Conservation (phyloP, 352 stramenopile species). For the Albugo candida region DNA sequence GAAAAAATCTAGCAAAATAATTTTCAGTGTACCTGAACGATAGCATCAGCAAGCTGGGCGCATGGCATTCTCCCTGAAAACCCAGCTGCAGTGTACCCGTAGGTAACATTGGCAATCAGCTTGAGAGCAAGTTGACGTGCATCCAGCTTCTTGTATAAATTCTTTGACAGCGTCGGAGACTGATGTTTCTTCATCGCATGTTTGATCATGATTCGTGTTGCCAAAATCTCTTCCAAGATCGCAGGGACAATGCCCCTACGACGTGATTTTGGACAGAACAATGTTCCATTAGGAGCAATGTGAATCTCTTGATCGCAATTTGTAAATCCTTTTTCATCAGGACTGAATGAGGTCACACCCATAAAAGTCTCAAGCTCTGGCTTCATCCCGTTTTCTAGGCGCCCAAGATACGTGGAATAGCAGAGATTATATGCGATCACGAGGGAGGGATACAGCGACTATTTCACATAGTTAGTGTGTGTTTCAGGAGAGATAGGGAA, state of each 20-base stretch:
- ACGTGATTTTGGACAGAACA: slow-evolving; percentile 87
- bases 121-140: slow-evolving; percentile 90
- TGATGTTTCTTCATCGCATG: slow-evolving; percentile 78
- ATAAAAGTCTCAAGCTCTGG: slow-evolving; percentile 39
- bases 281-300: slow-evolving; percentile 85
- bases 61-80: slow-evolving; percentile 96
- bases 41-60: slow-evolving; percentile 92
- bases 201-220: slow-evolving; percentile 98
- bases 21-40: slow-evolving; percentile 78
- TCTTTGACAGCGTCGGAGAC: slow-evolving; percentile 22
- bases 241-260: slow-evolving; percentile 90
- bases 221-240: slow-evolving; percentile 90
- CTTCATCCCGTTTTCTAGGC: slow-evolving; percentile 65
- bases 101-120: slow-evolving; percentile 99
- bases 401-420: slow-evolving; percentile 92
- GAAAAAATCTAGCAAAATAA: background rate
- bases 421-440: slow-evolving; percentile 99
- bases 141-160: slow-evolving; percentile 51
- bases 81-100: slow-evolving; percentile 95
- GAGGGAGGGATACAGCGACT: slow-evolving; percentile 98
- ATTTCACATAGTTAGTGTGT: background rate
- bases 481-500: background rate
- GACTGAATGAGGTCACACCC: slow-evolving; percentile 35
- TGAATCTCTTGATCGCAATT: slow-evolving; percentile 27
- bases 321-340: slow-evolving; percentile 22